Evolutionary conservation across 768 basidiomycete species (phyloP).

Genomic region (Podaxis pistillaris): DNA sequence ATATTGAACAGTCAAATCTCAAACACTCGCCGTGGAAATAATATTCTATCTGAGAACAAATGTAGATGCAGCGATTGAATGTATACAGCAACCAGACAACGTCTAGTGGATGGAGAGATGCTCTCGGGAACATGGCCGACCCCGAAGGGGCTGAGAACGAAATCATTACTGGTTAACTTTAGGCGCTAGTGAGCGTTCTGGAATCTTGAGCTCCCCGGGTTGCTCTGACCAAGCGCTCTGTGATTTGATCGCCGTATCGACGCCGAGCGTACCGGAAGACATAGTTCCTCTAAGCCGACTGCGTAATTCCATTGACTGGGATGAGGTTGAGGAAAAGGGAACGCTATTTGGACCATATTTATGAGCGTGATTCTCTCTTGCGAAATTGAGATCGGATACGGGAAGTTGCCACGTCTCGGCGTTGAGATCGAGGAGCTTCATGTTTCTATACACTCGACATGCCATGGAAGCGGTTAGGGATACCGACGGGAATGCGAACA

Average conservation of each 20-base stretch:
- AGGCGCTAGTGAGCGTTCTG: neutral
- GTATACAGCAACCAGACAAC: no score
- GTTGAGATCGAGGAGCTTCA: constrained; percentile 4
- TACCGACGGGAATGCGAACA: constrained; percentile 9
- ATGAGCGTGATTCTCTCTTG: neutral
- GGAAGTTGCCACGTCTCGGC: neutral
- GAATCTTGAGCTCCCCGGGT: neutral
- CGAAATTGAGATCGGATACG: constrained; percentile 1
- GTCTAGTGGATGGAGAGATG: no score
- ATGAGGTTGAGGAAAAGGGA: neutral
- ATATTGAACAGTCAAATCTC: no score
- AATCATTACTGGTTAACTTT: neutral
- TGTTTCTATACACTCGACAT: constrained; percentile 6
- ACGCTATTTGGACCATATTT: neutral
- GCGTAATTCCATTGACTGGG: neutral
- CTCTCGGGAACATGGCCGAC: neutral
- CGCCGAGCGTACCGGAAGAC: neutral
- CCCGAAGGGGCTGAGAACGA: neutral
- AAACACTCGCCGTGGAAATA: no score
- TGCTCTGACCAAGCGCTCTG: neutral
- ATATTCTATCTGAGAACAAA: no score
- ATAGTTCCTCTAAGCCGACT: neutral
- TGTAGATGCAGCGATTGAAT: no score
- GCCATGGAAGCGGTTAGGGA: constrained; percentile 9
- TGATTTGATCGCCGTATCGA: neutral